These are phyloP conservation scores for Zymoseptoria pseudotritici DNA, from an alignment of 2,329 filamentous ascomycete species.

Conservation along the genomic window DNA sequence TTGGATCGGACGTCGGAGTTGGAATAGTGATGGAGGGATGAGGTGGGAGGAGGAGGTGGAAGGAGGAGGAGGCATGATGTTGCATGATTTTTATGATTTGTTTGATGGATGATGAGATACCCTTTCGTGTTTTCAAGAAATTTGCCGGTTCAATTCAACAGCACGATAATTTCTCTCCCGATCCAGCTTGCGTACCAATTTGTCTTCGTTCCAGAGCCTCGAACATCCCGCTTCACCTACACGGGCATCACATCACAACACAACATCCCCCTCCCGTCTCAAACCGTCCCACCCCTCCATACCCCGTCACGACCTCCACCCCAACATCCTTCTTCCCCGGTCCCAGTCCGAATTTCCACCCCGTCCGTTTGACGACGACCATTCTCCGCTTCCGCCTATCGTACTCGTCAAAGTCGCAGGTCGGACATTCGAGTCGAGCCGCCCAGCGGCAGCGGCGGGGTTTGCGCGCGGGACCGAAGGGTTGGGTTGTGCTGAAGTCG, in stretches of 20 bases:
- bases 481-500: constrained; percentile 24
- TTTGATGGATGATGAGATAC: not conserved
- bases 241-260: not conserved
- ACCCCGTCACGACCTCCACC: constrained; percentile 16
- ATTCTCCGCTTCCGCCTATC: constrained; percentile 20
- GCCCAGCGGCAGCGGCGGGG: constrained; percentile 18
- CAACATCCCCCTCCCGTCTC: not conserved
- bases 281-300: not conserved
- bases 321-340: constrained; percentile 17
- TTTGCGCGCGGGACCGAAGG: constrained; percentile 18
- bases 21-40: constrained; percentile 7
- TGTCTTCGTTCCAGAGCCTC: no score
- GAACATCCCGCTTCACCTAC: not conserved
- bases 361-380: constrained; percentile 20
- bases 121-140: no score
- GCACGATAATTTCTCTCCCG: no score
- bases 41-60: no score
- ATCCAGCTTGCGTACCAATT: no score
- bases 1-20: constrained; percentile 18
- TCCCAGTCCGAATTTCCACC: constrained; percentile 21
- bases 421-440: constrained; percentile 18
- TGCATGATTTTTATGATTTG: not conserved
- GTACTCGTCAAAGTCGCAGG: constrained; percentile 22
- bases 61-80: not conserved
- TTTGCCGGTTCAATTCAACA: no score